Percentiles rank a stretch among this genome's conserved stretches.
Evolutionary conservation across 768 basidiomycete species (phyloP).

Genomic region (Psilocybe tampanensis): DNA sequence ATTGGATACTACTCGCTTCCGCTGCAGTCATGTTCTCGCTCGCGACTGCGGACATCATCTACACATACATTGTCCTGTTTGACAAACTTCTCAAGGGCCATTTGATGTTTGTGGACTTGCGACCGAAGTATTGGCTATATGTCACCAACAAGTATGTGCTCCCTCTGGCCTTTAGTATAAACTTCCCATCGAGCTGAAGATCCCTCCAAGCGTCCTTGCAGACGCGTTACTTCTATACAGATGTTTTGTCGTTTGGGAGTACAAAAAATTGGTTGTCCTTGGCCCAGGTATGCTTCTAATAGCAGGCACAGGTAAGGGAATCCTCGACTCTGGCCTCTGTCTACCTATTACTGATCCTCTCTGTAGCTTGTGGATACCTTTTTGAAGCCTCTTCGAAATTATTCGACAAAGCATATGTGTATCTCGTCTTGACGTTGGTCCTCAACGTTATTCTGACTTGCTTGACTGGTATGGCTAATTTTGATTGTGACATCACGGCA

Average conservation of each 20-base stretch:
- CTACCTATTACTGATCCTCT: not conserved
- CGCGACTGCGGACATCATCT: conserved; percentile 34
- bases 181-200: not conserved
- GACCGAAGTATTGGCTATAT: conserved; percentile 37
- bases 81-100: conserved; percentile 20
- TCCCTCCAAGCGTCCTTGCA: conserved; percentile 28
- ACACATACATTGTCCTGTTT: conserved; percentile 35
- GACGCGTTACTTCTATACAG: conserved; percentile 37
- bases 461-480: conserved; percentile 31
- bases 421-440: conserved; percentile 32
- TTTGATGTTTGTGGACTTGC: conserved; percentile 21
- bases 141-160: conserved; percentile 39
- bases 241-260: conserved; percentile 41
- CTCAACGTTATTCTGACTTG: conserved; percentile 36
- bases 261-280: conserved; percentile 27
- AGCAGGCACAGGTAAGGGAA: conserved; percentile 32
- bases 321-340: not conserved
- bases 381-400: conserved; percentile 19
- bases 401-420: conserved; percentile 31
- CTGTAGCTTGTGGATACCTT: conserved; percentile 23
- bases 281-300: conserved; percentile 30
- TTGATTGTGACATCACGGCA: too few relatives aligned
- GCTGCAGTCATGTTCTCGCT: conserved; percentile 24
- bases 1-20: conserved; percentile 31
- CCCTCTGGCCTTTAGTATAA: not conserved